A percentile compares a stretch with the other conserved stretches of the same genome.
Conservation (phyloP, 768 basidiomycete species). For the Amanita muscaria region DNA sequence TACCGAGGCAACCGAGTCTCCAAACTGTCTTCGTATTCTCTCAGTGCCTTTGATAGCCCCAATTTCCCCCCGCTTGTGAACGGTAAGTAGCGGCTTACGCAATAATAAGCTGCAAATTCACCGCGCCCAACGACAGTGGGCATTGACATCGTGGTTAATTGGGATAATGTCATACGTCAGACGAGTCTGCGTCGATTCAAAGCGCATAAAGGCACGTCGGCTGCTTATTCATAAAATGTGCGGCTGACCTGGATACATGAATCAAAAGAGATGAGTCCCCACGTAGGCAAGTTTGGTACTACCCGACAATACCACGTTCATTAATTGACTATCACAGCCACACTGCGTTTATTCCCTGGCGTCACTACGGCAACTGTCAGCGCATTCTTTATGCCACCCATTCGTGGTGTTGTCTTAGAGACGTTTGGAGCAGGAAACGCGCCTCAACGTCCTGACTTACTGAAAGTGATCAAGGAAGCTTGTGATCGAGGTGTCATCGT, state of each 20-base stretch:
- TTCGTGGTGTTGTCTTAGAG: slow-evolving; percentile 78
- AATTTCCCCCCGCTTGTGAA: slow-evolving; percentile 79
- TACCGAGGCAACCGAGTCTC: slow-evolving; percentile 82
- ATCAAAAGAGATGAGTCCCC: slow-evolving; percentile 58
- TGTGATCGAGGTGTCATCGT: slow-evolving; percentile 78
- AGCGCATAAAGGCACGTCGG: slow-evolving; percentile 61
- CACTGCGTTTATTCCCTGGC: slow-evolving; percentile 80
- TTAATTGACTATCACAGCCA: slow-evolving; percentile 36
- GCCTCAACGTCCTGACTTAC: slow-evolving; percentile 70
- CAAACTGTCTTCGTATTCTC: slow-evolving; percentile 73
- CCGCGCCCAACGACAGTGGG: slow-evolving; percentile 44
- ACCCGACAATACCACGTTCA: neutral
- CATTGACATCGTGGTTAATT: slow-evolving; percentile 84
- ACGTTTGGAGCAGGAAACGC: slow-evolving; percentile 93
- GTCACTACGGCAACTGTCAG: slow-evolving; percentile 67
- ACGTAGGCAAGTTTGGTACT: slow-evolving; percentile 57
- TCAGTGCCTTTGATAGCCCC: slow-evolving; percentile 79
- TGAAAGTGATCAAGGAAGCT: slow-evolving; percentile 70
- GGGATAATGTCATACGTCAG: slow-evolving; percentile 82
- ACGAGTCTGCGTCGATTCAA: slow-evolving; percentile 70
- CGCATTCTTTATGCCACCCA: slow-evolving; percentile 67
- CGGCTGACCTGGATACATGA: neutral
- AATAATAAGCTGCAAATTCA: too few relatives aligned
- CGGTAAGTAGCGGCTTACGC: slow-evolving; percentile 34
- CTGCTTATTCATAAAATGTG: slow-evolving; percentile 4